These are phyloP conservation scores for Pisolithus microcarpus DNA, from an alignment of 768 basidiomycete species.

Conservation along the genomic window DNA sequence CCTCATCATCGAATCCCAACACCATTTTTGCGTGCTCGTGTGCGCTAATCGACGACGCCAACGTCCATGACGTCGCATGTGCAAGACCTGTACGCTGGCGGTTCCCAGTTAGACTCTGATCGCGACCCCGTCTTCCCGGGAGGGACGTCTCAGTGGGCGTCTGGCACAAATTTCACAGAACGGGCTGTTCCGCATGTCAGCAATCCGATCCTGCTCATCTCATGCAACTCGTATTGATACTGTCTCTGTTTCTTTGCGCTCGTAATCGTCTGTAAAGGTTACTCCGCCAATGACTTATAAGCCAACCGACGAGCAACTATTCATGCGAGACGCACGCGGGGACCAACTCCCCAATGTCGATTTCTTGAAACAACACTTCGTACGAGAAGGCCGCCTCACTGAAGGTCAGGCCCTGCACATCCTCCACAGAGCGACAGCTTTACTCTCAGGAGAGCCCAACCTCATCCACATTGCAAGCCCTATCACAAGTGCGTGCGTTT, in stretches of 20 bases:
- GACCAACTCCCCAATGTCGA: conserved; percentile 55
- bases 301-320: conserved; percentile 74
- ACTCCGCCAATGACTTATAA: conserved; percentile 54
- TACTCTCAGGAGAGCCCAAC: conserved; percentile 75
- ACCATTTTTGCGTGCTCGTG: background rate
- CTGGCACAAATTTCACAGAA: conserved; percentile 17
- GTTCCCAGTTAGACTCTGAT: conserved; percentile 18
- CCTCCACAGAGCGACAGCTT: conserved; percentile 54
- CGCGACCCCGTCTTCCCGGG: conserved; percentile 23
- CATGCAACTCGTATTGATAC: conserved; percentile 15
- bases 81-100: background rate
- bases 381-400: conserved; percentile 74
- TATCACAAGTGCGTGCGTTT: conserved; percentile 66
- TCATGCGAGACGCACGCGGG: conserved; percentile 38
- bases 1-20: background rate
- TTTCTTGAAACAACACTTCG: conserved; percentile 85
- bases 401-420: conserved; percentile 85
- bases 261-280: conserved; percentile 41
- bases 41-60: background rate
- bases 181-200: conserved; percentile 28
- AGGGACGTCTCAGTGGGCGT: conserved; percentile 19
- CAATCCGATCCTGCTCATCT: conserved; percentile 7
- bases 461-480: conserved; percentile 82
- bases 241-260: conserved; percentile 10
- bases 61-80: background rate